A percentile compares a stretch with the other conserved stretches of the same genome.
Conservation (phyloP, 306 rosid genomes). For the Pachyrhizus erosus region DNA sequence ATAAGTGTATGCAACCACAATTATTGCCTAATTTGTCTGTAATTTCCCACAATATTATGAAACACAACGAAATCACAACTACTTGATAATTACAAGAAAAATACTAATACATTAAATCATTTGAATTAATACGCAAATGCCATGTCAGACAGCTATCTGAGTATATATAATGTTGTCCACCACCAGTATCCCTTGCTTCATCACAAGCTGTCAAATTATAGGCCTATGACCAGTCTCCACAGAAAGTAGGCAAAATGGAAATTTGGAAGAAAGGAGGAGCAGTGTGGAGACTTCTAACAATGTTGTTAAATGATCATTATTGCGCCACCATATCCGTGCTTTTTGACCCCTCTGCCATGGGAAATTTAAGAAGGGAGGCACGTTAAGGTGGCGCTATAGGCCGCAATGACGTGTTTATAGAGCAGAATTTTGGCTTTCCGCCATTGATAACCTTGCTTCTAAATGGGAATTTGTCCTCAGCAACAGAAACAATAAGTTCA, state of each 20-base stretch:
- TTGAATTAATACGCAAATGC: neutral
- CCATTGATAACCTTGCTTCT: neutral
- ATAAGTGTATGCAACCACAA: neutral
- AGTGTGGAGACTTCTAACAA: neutral
- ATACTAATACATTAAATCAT: neutral
- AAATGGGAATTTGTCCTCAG: neutral
- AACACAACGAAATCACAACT: too few relatives aligned
- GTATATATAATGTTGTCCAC: too few relatives aligned
- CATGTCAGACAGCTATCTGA: neutral
- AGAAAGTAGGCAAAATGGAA: neutral
- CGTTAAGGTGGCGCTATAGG: too few relatives aligned
- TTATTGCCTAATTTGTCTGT: neutral
- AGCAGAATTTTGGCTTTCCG: too few relatives aligned
- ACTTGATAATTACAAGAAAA: neutral
- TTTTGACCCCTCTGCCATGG: too few relatives aligned
- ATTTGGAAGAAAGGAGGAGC: neutral
- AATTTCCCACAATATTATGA: neutral
- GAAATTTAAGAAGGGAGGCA: too few relatives aligned
- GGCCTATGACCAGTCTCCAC: neutral
- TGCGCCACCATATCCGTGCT: too few relatives aligned
- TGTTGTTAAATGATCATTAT: too few relatives aligned
- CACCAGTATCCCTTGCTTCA: too few relatives aligned
- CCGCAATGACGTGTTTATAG: too few relatives aligned
- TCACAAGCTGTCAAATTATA: too few relatives aligned
- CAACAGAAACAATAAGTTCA: conserved; percentile 7